Percentiles rank a stretch among this genome's conserved stretches.
Evolutionary conservation across 768 basidiomycete genomes (phyloP).

Genomic region (Leucosporidium creatinivorum): DNA sequence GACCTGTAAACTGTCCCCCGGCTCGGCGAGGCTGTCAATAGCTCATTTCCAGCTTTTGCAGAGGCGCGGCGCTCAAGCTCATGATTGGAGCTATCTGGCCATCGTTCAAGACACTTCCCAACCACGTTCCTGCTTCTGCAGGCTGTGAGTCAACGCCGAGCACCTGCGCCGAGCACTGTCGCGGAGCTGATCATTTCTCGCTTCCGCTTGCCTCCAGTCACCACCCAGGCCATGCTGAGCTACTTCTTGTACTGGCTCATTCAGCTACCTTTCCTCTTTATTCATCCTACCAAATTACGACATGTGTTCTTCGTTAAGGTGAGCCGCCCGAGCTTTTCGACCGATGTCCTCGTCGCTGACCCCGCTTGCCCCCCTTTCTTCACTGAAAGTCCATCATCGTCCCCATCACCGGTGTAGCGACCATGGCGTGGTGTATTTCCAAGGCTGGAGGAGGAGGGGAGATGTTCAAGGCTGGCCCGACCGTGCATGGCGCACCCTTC

Average conservation of each 20-base stretch:
- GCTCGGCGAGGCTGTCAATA: too few species aligned
- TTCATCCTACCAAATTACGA: conserved; percentile 13
- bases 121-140: conserved; percentile 53
- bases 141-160: too few species aligned
- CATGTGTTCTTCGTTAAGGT: conserved; percentile 29
- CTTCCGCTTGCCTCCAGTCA: conserved; percentile 34
- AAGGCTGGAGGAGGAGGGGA: conserved; percentile 12
- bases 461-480: conserved; percentile 45
- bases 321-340: not conserved
- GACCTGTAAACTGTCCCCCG: too few species aligned
- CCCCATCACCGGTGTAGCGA: conserved; percentile 37
- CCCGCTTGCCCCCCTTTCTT: not conserved
- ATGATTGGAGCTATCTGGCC: conserved; percentile 70
- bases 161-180: too few species aligned
- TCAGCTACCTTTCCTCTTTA: conserved; percentile 59
- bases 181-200: too few species aligned
- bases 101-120: conserved; percentile 56
- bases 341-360: not conserved
- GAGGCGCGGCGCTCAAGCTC: too few species aligned
- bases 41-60: too few species aligned
- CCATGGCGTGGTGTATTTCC: conserved; percentile 40
- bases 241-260: conserved; percentile 72
- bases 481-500: conserved; percentile 51
- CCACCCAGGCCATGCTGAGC: conserved; percentile 57
- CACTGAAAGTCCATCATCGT: conserved; percentile 39